phyloP scores from a whole-genome alignment of 2,329 filamentous ascomycete genomes.

The Fusarium concolor region DNA sequence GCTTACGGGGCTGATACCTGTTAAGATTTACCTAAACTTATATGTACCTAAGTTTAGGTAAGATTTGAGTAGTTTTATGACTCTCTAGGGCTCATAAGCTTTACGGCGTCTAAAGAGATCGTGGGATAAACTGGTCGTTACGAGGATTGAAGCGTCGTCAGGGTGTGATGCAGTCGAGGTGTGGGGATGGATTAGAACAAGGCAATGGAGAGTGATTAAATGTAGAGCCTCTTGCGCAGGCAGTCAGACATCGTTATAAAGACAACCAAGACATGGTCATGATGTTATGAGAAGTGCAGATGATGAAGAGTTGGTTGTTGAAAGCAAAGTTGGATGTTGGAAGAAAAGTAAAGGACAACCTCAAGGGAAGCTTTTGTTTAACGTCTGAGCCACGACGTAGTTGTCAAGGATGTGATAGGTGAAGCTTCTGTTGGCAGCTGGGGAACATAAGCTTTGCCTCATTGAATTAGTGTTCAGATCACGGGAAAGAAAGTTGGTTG shows the following conservation, averaged over 20 bases:
- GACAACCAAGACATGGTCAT: not conserved
- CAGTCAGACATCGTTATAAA: constrained; percentile 1
- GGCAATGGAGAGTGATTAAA: constrained; percentile 1
- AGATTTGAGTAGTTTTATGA: no score
- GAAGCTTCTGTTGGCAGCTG: constrained; percentile 8
- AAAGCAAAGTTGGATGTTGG: constrained; percentile 3
- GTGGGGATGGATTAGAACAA: not conserved
- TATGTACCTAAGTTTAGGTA: no score
- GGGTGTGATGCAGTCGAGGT: not conserved
- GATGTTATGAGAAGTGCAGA: not conserved
- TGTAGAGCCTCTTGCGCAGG: not conserved
- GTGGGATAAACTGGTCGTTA: not conserved
- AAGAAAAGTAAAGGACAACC: not conserved
- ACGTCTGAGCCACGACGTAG: constrained; percentile 30
- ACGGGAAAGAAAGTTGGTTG: not conserved
- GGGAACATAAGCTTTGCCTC: constrained; percentile 8
- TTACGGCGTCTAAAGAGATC: not conserved
- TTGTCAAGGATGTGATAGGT: constrained; percentile 26
- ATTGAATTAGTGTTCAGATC: constrained; percentile 8
- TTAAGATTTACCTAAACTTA: no score
- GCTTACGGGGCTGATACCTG: no score
- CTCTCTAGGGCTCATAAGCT: no score
- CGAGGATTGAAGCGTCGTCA: not conserved
- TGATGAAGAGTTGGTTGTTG: not conserved
- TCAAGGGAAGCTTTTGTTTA: constrained; percentile 3